These are phyloP conservation scores for Coemansia pectinata DNA, from an alignment of 192 early-diverging fungal genomes.

Conservation along the genomic window DNA sequence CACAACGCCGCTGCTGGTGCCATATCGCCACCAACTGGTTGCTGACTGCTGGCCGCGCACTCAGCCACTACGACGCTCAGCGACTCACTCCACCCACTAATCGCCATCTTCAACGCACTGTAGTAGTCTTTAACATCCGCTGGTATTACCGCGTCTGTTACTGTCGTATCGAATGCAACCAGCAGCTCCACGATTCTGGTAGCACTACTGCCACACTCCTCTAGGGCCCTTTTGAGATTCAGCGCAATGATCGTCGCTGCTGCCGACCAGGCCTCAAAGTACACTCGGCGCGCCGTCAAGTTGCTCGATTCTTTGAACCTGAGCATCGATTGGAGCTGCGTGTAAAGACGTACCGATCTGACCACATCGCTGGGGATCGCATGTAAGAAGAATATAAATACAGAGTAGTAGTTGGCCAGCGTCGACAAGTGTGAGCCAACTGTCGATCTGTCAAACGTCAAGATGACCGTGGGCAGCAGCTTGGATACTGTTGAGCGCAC, in stretches of 20 bases:
- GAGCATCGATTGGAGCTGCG: slow-evolving; percentile 49
- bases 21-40: neutral
- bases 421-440: slow-evolving; percentile 30
- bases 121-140: slow-evolving; percentile 25
- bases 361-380: slow-evolving; percentile 48
- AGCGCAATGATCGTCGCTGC: slow-evolving; percentile 24
- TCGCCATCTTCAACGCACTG: slow-evolving; percentile 24
- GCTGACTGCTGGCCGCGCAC: slow-evolving; percentile 11
- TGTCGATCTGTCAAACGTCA: slow-evolving; percentile 30
- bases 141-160: neutral
- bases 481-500: slow-evolving; percentile 48
- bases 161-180: neutral
- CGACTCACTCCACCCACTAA: slow-evolving; percentile 35
- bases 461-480: slow-evolving; percentile 50
- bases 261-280: slow-evolving; percentile 56
- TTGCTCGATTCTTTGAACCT: slow-evolving; percentile 46
- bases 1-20: slow-evolving; percentile 15
- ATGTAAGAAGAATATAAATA: slow-evolving; percentile 54
- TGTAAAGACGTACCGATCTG: slow-evolving; percentile 31
- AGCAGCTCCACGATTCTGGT: slow-evolving; percentile 6
- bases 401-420: slow-evolving; percentile 52
- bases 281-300: slow-evolving; percentile 42
- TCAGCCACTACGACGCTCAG: slow-evolving; percentile 18
- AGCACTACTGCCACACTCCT: slow-evolving; percentile 9
- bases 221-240: slow-evolving; percentile 14